Base-by-base conservation (phyloP, 2,329 filamentous ascomycete species). In the Blastomyces silverae region DNA sequence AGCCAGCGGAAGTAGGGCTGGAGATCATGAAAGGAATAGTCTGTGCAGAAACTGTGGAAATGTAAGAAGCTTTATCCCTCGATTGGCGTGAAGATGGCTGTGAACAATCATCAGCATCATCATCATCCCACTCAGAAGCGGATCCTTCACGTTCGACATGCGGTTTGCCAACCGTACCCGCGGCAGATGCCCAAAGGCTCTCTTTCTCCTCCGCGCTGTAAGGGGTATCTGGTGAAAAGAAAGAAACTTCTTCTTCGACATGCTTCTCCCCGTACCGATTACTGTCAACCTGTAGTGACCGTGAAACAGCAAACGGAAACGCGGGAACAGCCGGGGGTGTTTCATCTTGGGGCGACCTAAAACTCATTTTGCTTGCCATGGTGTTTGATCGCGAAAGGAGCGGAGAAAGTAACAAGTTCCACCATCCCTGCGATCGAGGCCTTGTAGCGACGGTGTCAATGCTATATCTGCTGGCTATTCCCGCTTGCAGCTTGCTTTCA, bases 371-470 rank as follows among this genome's bases (percentile, higher is more conserved):
- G 63, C 73, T 72, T 1, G 70, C 67, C 2, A 75, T 61, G 2
- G 76, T 76, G 64, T 71, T 75, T 31, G 75, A 76, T 50, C 76
- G 73, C 39, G 74, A 73, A 31, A 81, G 66, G 6, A 81, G 70
- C 0, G 80, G 80, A 0, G 80, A 80, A 2, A 80, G 74, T 28
- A 81, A 71, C 57, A 78, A 74, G 37, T 77, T 82, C 80, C 80
- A 82, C 80, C 80, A 82, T 22, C 80, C 80, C 64, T 81, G 78
- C 0, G 80, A 82, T 34, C 76, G 71, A 39, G 74, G 80, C 58
- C 77, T 73, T 52, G 71, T 75, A 4, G 71, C 66, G 28, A 76
- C 69, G 4, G 76, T 76, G 61, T 77, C 76, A 25, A 78, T 71
- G 50, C 73, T 77, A 4, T 74, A 69, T 8, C 70, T 71, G 46